Evolutionary conservation across 1,284 basidiomycete species (phyloP), one percentile per base, ranked within the genome.

Genomic region (Trichosporon sp.): DNA sequence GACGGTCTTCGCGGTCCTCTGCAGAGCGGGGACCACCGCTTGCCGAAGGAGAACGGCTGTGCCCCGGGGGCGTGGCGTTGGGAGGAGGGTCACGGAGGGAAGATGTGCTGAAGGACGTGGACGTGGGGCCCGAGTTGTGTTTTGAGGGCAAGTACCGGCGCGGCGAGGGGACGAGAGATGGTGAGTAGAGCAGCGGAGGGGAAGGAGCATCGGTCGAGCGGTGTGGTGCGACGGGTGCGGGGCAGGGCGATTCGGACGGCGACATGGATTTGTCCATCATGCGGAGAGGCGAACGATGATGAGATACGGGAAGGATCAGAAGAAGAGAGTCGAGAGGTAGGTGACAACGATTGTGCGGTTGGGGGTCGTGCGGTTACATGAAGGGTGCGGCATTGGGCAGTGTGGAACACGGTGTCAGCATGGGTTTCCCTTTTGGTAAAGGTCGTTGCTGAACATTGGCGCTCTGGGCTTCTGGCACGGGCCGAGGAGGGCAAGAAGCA

Each of bases 11-110:
- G 26, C 65, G 71, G 46, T 72, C 71, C 12, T 72, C 71, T 26
- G 54, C 67, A 26, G 37, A 26, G 26, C 67, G 68, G 43, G 70
- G 54, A 2, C 43, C 64, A n/a, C 67, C 66, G 6, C 68, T 35
- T 14, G 66, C 64, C 12, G 74, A 74, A 0, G 73, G 74, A 2
- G 77, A 77, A 11, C 75, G 65, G 63, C 75, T 77, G 21, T 63
- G 70, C 10, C 73, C 77, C 12, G 76, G 72, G 31, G 76, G 75
- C 38, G 75, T 76, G 10, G 76, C 74, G 56, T 75, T 72, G 40
- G 73, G 77, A 10, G 74, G 75, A 7, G 77, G 77, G 66, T 80
- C 78, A 48, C 77, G 74, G 7, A 79, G 72, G 32, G 76, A 76
- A 14, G 79, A 79, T 3, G 78, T 79, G 54, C 78, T 79, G 76